A percentile compares a stretch with the other conserved stretches of the same genome.
phyloP scores from a whole-genome alignment of 139 green algal species.

The Pedinophyceae sp. region DNA sequence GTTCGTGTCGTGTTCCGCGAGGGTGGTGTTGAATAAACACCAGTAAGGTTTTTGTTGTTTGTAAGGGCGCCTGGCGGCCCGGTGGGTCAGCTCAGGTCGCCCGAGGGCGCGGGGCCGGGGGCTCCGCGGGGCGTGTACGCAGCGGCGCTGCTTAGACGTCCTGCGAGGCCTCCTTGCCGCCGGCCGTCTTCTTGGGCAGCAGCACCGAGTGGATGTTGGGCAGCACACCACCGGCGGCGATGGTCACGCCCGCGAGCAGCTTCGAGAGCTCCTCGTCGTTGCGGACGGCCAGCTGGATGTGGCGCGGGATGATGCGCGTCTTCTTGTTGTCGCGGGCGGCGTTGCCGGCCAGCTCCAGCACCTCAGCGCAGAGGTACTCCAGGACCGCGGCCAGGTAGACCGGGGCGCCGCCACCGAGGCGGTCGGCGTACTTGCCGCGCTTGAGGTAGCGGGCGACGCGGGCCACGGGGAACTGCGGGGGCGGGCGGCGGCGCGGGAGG shows the following conservation, averaged over 20 bases:
- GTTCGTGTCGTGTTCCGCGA: too few species aligned
- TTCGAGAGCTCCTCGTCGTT: background rate
- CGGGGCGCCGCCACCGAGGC: constrained; percentile 40
- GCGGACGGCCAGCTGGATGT: constrained; percentile 25
- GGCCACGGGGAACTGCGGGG: constrained; percentile 65
- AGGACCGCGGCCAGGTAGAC: constrained; percentile 51
- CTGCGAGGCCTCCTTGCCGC: background rate
- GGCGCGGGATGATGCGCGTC: constrained; percentile 52
- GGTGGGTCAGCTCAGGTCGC: too few species aligned
- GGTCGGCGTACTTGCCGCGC: constrained; percentile 16
- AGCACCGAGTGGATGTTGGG: background rate
- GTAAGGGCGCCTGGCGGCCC: too few species aligned
- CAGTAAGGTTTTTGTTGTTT: too few species aligned
- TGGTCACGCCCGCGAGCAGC: background rate
- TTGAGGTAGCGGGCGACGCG: constrained; percentile 14
- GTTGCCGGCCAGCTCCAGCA: constrained; percentile 72
- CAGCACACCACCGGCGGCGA: background rate
- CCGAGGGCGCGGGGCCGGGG: too few species aligned
- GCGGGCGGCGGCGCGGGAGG: too few species aligned
- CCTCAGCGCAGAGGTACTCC: constrained; percentile 44
- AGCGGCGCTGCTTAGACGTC: too few species aligned
- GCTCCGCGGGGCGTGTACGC: too few species aligned
- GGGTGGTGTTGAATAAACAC: too few species aligned
- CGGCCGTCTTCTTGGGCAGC: background rate
- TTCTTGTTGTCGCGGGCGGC: constrained; percentile 88